Evolutionary conservation across 495 filamentous ascomycete genomes (phyloP), one percentile per base, ranked within the genome.

Genomic region (Jackrogersella minutella): DNA sequence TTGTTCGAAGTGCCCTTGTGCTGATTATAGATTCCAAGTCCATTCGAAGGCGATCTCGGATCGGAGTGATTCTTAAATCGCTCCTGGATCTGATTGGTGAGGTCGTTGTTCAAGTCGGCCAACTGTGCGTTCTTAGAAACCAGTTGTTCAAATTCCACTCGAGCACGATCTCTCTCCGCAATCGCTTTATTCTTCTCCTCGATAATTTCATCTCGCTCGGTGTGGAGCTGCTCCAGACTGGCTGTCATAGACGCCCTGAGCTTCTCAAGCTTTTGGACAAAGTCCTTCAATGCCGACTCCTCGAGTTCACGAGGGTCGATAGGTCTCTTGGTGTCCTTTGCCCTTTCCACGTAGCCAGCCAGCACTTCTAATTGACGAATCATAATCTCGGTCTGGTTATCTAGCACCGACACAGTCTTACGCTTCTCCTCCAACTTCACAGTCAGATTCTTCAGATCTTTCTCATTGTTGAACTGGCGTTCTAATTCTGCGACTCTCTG

Each of bases 301-400:
- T 94, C 91, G 26, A 98, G 78, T 71, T 92, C 90, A 11, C 82
- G 84, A 36, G 90, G 79, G 69, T 93, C 90, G 57, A 93, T 79
- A 10, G 90, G 86, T 56, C 89, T 82, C 69, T 87, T 88, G 81
- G 91, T 74, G 82, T 95, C 91, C 66, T 87, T 87, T 5, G 93
- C 84, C 41, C 76, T 80, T 64, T 86, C 83, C 6, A 86, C 82
- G 57, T 82, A 84, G n/a, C 81, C 80, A 34, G 83, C 92, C 63
- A 98, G 85, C 10, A 93, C 88, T 60, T 93, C 90, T 19, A 99
- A 83, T 73, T 99, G 93, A 17, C 92, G 88, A 57, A 99, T 86
- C 71, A 97, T 93, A 67, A 97, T 93, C 76, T 99, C 96, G 22
- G 93, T 90, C 77, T 97, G 91, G 0, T 93, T 92, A 75, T 98